Evolutionary conservation across 1,139 yeast species (phyloP).

Genomic region (Kluyveromyces marxianus): DNA sequence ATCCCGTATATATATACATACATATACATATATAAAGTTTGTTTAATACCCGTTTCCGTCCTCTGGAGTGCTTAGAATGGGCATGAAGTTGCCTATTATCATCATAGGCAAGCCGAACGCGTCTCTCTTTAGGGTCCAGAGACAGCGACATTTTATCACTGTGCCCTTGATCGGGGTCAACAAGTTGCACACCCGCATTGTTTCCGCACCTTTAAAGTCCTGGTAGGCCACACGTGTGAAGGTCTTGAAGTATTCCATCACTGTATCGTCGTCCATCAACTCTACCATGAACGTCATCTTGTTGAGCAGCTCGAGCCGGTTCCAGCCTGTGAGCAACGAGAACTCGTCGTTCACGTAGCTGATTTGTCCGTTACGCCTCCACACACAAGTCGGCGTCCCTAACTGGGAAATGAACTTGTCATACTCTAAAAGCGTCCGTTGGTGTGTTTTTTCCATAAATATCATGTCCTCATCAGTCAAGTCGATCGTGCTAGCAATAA

Average conservation of each 20-base stretch:
- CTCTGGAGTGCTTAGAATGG: slow-evolving; percentile 27
- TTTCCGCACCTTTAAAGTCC: slow-evolving; percentile 78
- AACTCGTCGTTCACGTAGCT: slow-evolving; percentile 93
- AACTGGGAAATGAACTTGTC: slow-evolving; percentile 75
- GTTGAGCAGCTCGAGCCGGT: slow-evolving; percentile 54
- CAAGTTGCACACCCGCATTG: slow-evolving; percentile 54
- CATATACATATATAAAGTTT: neutral
- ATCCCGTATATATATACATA: neutral
- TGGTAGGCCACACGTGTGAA: slow-evolving; percentile 86
- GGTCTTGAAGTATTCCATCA: slow-evolving; percentile 77
- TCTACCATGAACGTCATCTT: slow-evolving; percentile 77
- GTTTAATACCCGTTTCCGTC: neutral
- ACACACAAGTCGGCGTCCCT: slow-evolving; percentile 91
- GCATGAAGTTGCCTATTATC: slow-evolving; percentile 89
- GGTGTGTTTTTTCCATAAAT: slow-evolving; percentile 95
- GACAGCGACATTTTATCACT: slow-evolving; percentile 63
- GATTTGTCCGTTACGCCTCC: slow-evolving; percentile 94
- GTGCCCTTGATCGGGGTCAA: slow-evolving; percentile 29
- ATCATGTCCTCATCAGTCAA: slow-evolving; percentile 84
- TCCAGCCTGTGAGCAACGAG: slow-evolving; percentile 86
- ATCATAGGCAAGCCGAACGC: slow-evolving; percentile 94
- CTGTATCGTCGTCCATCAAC: slow-evolving; percentile 79
- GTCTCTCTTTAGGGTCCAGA: slow-evolving; percentile 89
- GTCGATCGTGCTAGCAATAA: slow-evolving; percentile 86
- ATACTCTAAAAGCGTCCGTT: slow-evolving; percentile 80